Conservation (phyloP, 2,329 filamentous ascomycete species). For the Stylonectria norvegica region DNA sequence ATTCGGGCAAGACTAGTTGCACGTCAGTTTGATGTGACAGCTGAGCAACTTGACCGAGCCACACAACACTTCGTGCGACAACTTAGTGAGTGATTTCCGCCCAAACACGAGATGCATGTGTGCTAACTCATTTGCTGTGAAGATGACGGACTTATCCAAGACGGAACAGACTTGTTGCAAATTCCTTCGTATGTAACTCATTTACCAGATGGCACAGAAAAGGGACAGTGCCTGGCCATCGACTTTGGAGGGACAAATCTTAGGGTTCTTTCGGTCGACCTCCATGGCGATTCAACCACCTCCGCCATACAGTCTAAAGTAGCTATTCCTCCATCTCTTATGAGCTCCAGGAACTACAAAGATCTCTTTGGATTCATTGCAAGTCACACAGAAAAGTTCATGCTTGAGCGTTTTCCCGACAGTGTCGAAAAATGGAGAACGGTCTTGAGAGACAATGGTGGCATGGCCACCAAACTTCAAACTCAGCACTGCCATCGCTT, state of each 20-base stretch:
- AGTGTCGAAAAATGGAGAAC: conserved; percentile 22
- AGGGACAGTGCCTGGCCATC: conserved; percentile 94
- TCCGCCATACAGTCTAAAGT: conserved; percentile 83
- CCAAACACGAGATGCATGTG: too few relatives aligned
- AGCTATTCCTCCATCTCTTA: conserved; percentile 83
- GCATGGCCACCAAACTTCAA: neutral
- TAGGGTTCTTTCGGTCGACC: conserved; percentile 88
- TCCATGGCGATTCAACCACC: conserved; percentile 83
- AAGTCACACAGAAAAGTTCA: conserved; percentile 85
- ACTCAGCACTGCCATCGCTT: conserved; percentile 76
- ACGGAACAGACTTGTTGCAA: neutral
- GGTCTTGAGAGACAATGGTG: neutral
- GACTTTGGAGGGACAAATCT: conserved; percentile 99
- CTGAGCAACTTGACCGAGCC: neutral
- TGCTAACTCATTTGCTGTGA: too few relatives aligned
- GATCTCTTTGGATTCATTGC: conserved; percentile 92
- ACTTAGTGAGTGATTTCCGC: neutral
- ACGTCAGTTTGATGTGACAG: neutral
- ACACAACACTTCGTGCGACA: neutral
- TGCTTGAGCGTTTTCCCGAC: conserved; percentile 62
- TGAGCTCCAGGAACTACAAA: conserved; percentile 85
- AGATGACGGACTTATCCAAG: neutral
- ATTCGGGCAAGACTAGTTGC: neutral
- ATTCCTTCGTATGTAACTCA: neutral
- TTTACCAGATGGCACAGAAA: neutral